A percentile compares a stretch with the other conserved stretches of the same genome.
Evolutionary conservation across 768 basidiomycete species (phyloP).

Genomic region (Lyophyllum decastes): DNA sequence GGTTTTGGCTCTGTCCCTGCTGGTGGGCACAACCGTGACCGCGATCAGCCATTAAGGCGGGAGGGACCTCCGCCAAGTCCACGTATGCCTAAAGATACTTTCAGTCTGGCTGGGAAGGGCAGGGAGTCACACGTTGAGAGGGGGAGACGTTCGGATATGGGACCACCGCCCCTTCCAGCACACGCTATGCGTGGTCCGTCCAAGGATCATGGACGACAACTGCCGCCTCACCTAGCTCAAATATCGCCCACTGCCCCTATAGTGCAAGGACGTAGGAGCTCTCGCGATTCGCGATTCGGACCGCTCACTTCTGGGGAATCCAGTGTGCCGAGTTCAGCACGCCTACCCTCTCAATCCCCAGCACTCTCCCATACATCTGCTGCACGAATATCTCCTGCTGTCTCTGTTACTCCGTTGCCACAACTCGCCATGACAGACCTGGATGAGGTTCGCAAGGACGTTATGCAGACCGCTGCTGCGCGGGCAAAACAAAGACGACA

Average conservation of each 20-base stretch:
- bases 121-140: conserved; percentile 32
- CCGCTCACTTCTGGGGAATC: conserved; percentile 29
- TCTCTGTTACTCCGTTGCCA: conserved; percentile 31
- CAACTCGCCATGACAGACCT: conserved; percentile 43
- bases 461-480: conserved; percentile 86
- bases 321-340: conserved; percentile 24
- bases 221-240: conserved; percentile 59
- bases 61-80: conserved; percentile 42
- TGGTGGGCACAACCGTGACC: conserved; percentile 19
- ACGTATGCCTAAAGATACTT: conserved; percentile 31
- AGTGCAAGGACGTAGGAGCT: conserved; percentile 37
- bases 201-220: conserved; percentile 47
- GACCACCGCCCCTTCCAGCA: conserved; percentile 49
- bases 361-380: conserved; percentile 42
- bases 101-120: conserved; percentile 24
- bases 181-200: conserved; percentile 34
- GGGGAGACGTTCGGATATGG: conserved; percentile 49
- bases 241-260: conserved; percentile 26
- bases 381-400: conserved; percentile 35
- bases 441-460: conserved; percentile 68
- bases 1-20: conserved; percentile 23
- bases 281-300: conserved; percentile 43
- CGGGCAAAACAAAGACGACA: conserved; percentile 79
- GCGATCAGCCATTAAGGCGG: conserved; percentile 30
- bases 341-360: conserved; percentile 44